phyloP scores from a whole-genome alignment of 345 rosid genomes.

The Rhizophora mangle region DNA sequence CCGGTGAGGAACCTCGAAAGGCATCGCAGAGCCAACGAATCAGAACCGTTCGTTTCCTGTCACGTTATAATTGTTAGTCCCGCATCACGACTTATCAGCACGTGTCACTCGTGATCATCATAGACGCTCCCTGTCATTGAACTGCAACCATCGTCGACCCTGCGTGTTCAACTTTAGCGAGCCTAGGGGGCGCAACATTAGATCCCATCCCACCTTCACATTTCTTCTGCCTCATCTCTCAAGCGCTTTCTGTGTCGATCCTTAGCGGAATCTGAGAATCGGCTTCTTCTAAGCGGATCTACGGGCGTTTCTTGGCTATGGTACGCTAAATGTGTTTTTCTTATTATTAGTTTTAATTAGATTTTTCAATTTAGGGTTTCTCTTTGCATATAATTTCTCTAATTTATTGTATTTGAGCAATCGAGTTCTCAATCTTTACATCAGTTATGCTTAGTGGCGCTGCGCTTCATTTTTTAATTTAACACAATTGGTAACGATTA shows the following conservation, averaged over 20 bases:
- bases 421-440: neutral
- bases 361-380: too few relatives aligned
- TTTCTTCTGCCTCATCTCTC: neutral
- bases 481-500: too few relatives aligned
- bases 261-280: slow-evolving; percentile 8
- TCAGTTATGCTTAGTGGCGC: too few relatives aligned
- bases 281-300: neutral
- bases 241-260: neutral
- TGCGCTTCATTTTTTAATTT: too few relatives aligned
- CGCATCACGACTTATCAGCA: neutral
- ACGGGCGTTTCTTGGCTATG: slow-evolving; percentile 6
- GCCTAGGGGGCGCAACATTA: neutral
- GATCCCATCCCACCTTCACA: neutral
- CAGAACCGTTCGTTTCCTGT: neutral
- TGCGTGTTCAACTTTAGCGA: neutral
- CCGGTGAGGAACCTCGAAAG: too few relatives aligned
- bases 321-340: neutral
- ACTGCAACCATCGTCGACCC: neutral
- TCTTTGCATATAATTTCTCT: too few relatives aligned
- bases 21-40: neutral
- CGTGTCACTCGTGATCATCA: slow-evolving; percentile 12
- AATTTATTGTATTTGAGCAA: too few relatives aligned
- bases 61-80: neutral
- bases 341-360: neutral
- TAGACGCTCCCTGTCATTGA: neutral